Conservation (phyloP, 1,284 basidiomycete species). For the Polyporus tsugae region DNA sequence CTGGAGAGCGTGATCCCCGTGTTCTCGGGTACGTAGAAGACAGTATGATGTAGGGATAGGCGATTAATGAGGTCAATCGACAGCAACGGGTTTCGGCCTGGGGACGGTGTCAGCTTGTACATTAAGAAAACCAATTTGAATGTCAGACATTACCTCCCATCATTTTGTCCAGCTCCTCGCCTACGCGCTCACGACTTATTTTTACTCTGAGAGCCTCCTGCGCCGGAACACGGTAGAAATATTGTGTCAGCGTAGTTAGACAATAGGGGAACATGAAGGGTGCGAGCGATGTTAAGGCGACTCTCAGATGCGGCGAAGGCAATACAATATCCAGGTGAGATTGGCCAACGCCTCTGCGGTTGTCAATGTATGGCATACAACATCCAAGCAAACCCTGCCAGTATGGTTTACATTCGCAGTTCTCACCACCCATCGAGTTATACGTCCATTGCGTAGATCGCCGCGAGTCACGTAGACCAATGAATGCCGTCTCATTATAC, state of each 20-base stretch:
- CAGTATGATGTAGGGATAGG: slow-evolving; percentile 72
- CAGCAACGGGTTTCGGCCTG: slow-evolving; percentile 78
- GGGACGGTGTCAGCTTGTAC: background rate
- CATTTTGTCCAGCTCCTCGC: slow-evolving; percentile 93
- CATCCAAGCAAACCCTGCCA: too few relatives aligned
- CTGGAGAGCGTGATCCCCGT: slow-evolving; percentile 56
- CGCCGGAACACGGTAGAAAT: background rate
- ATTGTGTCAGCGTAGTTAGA: background rate
- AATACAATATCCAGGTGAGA: too few relatives aligned
- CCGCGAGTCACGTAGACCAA: background rate
- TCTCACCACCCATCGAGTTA: background rate
- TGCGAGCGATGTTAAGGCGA: background rate
- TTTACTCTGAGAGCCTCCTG: slow-evolving; percentile 81
- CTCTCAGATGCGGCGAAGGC: too few relatives aligned
- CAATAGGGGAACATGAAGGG: background rate
- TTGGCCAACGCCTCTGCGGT: too few relatives aligned
- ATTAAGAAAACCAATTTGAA: background rate
- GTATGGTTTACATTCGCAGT: too few relatives aligned
- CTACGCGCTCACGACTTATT: slow-evolving; percentile 90
- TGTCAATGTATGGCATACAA: too few relatives aligned
- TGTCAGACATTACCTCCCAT: slow-evolving; percentile 66
- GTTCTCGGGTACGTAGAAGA: slow-evolving; percentile 69
- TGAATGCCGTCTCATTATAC: background rate
- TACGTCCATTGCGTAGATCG: background rate
- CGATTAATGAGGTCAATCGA: slow-evolving; percentile 77